These are phyloP conservation scores for Solanum sparsipilum DNA, from an alignment of 257 asterid species.

Conservation along the genomic window DNA sequence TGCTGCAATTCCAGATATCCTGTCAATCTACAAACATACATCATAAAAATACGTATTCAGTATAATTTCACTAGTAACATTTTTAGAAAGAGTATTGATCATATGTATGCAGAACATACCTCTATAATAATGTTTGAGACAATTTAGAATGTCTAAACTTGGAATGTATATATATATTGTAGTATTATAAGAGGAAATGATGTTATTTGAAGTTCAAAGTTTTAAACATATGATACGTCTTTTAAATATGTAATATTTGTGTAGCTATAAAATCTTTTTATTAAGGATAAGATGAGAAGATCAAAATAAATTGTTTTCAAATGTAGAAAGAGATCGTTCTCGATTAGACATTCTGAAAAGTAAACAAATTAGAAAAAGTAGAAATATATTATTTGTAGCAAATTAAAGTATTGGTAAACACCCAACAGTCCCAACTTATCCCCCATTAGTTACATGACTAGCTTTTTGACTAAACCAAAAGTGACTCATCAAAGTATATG, in stretches of 20 bases:
- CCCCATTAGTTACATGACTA: not conserved
- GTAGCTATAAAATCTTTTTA: not conserved
- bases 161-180: no score
- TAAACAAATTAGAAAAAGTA: not conserved
- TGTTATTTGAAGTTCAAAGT: not conserved
- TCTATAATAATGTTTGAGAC: not conserved
- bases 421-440: not conserved
- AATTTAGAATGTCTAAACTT: not conserved
- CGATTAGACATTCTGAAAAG: not conserved
- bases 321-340: not conserved
- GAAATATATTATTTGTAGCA: not conserved
- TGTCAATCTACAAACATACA: slow-evolving; percentile 35
- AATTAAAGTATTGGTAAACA: not conserved
- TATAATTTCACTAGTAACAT: not conserved
- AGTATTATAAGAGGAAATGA: no score
- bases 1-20: slow-evolving; percentile 65
- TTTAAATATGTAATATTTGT: not conserved
- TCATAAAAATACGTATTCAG: not conserved
- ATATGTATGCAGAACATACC: no score
- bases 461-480: not conserved
- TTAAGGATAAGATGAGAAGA: not conserved
- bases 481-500: not conserved
- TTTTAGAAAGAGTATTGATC: no score
- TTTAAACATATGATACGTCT: not conserved
- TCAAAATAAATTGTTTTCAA: not conserved